A percentile compares a stretch with the other conserved stretches of the same genome.
phyloP scores from a whole-genome alignment of 345 rosid species.

The Odontarrhena argentea region DNA sequence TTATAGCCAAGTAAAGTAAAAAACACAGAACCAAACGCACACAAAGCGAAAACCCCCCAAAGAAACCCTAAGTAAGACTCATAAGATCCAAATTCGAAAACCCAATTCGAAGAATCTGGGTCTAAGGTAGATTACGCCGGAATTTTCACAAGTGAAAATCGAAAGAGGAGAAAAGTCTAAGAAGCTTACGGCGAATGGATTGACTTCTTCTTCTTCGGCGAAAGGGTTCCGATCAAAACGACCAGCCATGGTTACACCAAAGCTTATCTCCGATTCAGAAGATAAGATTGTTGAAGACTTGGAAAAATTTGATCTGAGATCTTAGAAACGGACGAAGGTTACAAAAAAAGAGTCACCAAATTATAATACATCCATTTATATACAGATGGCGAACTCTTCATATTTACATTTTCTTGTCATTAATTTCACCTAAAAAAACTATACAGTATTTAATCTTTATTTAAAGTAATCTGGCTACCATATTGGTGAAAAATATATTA shows the following conservation, averaged over 20 bases:
- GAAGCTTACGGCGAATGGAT: slow-evolving; percentile 82
- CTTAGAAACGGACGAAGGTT: neutral
- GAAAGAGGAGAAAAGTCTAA: neutral
- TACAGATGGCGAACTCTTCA: too few species aligned
- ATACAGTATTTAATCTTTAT: too few species aligned
- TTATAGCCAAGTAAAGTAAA: neutral
- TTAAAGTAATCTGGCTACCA: too few species aligned
- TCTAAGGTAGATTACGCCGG: neutral
- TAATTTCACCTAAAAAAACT: too few species aligned
- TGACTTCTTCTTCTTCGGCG: slow-evolving; percentile 78
- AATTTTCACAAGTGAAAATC: neutral
- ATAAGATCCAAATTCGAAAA: slow-evolving; percentile 1
- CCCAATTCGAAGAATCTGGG: neutral
- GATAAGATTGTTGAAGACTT: neutral
- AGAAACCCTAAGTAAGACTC: slow-evolving; percentile 15
- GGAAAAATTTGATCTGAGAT: slow-evolving; percentile 26
- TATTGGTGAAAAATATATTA: too few species aligned
- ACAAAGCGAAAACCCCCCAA: slow-evolving; percentile 22
- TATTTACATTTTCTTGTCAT: too few species aligned
- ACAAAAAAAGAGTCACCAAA: neutral
- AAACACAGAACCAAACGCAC: neutral
- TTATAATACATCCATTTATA: neutral
- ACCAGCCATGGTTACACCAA: slow-evolving; percentile 57
- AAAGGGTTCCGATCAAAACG: slow-evolving; percentile 86
- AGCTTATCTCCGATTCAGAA: neutral